Evolutionary conservation across 495 filamentous ascomycete genomes (phyloP), one percentile per base, ranked within the genome.

Genomic region (Venustampulla echinocandica): DNA sequence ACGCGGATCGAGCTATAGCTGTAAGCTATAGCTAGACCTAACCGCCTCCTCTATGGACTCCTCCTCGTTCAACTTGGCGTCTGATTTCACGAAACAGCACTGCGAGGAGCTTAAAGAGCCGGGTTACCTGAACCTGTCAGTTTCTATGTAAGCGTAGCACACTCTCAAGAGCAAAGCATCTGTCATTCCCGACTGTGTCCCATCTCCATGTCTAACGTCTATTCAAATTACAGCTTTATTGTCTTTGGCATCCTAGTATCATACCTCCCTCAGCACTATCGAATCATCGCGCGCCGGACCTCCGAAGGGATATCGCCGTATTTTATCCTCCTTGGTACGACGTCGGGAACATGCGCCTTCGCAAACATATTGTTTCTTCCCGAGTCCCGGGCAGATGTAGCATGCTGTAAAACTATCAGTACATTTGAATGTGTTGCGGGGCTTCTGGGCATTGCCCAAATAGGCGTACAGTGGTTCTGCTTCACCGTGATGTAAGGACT

Each of bases 241-340:
- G 69, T 97, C 56, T 57, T 95, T 55, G 92, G 93, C 38, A 93
- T 98, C 62, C 69, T 97, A 44, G 62, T 90, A 48, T 96, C 90
- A 48, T 98, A 98, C 64, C 77, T 95, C 21, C 93, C 92, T 1
- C 92, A 98, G 62, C 92, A 97, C 63, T 70, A 81, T 61, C 86
- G 90, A 49, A 97, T 98, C 68, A 85, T 94, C 53, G 64, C 74
- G 33, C 79, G 88, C 25, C 79, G 83, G 40, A 90, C 85, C 36
- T 95, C 93, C n/a, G 87, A 90, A 65, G 92, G 92, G 37, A 90
- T 98, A 42, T 95, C 87, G 22, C 90, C 92, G 2, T 86, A 87
- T 57, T 98, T 94, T 56, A 77, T 98, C 47, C 79, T 97, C 14
- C 82, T 98, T 19, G 92, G 93, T 39, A 83, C 82, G 15, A 94